phyloP scores from a whole-genome alignment of 2,329 filamentous ascomycete species.

The Penicillium sp. region DNA sequence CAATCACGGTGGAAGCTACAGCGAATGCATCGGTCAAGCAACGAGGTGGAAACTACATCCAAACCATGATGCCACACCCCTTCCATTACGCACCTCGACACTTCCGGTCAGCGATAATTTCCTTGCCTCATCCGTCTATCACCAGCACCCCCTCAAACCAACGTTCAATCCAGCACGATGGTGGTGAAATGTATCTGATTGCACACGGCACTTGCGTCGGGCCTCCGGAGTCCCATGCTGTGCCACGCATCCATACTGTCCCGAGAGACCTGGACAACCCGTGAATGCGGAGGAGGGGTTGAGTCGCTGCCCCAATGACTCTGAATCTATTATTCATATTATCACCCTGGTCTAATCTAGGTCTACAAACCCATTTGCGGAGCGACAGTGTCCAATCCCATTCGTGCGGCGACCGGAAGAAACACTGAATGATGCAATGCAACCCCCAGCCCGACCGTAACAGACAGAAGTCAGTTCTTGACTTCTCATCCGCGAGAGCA shows the following conservation, averaged over 20 bases:
- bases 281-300: not conserved
- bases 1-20: conserved; percentile 4
- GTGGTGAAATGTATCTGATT: not conserved
- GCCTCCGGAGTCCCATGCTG: conserved; percentile 1
- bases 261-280: not conserved
- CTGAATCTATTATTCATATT: conserved; percentile 5
- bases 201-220: not conserved
- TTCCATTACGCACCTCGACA: conserved; percentile 12
- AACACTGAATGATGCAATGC: conserved; percentile 3
- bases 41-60: not conserved
- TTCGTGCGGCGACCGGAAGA: not conserved
- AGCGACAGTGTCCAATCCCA: not conserved
- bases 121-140: not conserved
- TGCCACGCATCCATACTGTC: not conserved
- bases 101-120: not conserved
- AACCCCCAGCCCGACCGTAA: not conserved
- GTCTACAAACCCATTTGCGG: not conserved
- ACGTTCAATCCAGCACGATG: not conserved
- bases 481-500: not conserved
- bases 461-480: not conserved
- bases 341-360: not conserved
- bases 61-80: not conserved
- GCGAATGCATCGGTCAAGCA: conserved; percentile 4
- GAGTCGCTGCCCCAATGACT: conserved; percentile 2
- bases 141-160: not conserved